Base-by-base conservation (phyloP, 257 asterid genomes). In the Petunia axillaris region DNA sequence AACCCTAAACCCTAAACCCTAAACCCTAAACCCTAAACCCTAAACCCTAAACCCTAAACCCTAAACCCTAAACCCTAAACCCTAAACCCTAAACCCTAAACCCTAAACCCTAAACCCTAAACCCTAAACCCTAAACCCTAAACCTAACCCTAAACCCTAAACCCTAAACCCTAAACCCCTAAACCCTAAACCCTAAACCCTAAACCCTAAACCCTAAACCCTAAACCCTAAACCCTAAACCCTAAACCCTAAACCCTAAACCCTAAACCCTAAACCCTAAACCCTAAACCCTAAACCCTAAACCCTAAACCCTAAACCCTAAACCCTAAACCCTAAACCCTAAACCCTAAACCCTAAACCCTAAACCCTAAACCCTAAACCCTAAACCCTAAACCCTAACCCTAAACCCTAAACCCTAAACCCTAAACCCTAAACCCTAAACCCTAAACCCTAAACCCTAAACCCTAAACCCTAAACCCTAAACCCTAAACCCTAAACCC, bases 391-490 rank as follows among this genome's bases (percentile, higher is more conserved):
- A 11, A 59, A 14, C 64, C 64, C 36, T 13, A 59, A 59, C 4
- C 64, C 64, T 25, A 11, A 59, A 59, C 64, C 64, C 64, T 11
- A 59, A 59, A 59, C 64, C 64, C 64, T 59, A 11, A 59, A 59
- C 64, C 64, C 64, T 59, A 59, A 59, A 59, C 64, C 64, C 64
- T 59, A 59, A 59, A 59, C 64, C 64, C 64, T 59, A 11, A 59
- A 59, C 64, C 64, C 64, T 59, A 59, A 59, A 14, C 64, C 64
- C 36, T 59, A 59, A 14, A 59, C 64, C 64, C 8, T 5, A 59
- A 59, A 59, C 64, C 64, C 64, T 59, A 59, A 59, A 59, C 64
- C 64, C 64, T 59, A 2, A 59, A 59, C 64, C 64, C 64, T 59
- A 59, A 59, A 59, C 64, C 16, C 36, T 46, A 59, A 13, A 59